phyloP scores from a whole-genome alignment of 2,329 filamentous ascomycete species.

The Pyrenochaeta sp. region DNA sequence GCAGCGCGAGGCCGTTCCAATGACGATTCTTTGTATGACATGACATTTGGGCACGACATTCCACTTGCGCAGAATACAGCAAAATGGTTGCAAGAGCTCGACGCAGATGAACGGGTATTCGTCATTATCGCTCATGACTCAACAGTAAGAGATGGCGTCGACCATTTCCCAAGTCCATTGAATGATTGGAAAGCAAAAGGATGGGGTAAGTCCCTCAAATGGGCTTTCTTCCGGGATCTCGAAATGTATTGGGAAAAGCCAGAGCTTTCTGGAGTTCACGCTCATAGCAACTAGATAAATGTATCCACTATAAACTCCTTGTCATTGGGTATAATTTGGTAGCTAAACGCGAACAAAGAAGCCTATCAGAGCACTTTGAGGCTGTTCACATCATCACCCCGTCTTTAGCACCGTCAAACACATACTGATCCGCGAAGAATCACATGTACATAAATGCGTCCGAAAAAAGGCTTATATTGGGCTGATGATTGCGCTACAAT shows the following conservation, averaged over 20 bases:
- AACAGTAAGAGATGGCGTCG: slow-evolving; percentile 29
- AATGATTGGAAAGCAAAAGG: slow-evolving; percentile 36
- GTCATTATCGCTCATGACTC: slow-evolving; percentile 39
- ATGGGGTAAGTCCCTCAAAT: slow-evolving; percentile 30
- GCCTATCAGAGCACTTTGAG: too few species aligned
- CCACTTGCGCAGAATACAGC: slow-evolving; percentile 28
- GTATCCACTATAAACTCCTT: too few species aligned
- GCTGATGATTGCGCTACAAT: too few species aligned
- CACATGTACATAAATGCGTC: too few species aligned
- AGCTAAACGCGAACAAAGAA: too few species aligned
- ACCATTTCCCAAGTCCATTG: slow-evolving; percentile 30
- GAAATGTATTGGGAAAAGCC: slow-evolving; percentile 25
- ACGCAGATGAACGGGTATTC: slow-evolving; percentile 30
- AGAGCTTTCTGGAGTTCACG: too few species aligned
- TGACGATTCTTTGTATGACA: slow-evolving; percentile 19
- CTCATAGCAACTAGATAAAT: too few species aligned
- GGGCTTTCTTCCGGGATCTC: slow-evolving; percentile 34
- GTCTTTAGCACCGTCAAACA: too few species aligned
- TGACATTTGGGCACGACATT: slow-evolving; percentile 26
- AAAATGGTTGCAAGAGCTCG: slow-evolving; percentile 28
- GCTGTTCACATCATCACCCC: too few species aligned
- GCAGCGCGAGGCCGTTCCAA: slow-evolving; percentile 12
- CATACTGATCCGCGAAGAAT: too few species aligned
- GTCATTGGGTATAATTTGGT: too few species aligned
- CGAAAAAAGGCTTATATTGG: too few species aligned